Conservation (phyloP, 2,329 filamentous ascomycete genomes). For the Aspergillus intermedius region DNA sequence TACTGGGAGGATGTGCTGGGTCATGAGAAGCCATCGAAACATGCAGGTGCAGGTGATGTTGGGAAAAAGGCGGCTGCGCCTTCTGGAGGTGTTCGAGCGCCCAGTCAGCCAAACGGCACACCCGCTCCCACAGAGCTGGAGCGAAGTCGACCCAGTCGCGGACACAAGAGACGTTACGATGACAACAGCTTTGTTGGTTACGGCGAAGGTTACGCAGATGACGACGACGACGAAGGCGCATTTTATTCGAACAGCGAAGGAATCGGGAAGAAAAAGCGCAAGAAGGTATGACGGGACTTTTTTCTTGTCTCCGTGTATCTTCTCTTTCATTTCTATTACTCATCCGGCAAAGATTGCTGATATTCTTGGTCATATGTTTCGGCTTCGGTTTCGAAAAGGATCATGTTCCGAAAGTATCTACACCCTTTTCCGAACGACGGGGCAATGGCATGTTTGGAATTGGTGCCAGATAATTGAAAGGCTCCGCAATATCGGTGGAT, state of each 20-base stretch:
- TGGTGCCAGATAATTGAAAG: slow-evolving; percentile 32
- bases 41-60: slow-evolving; percentile 20
- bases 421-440: slow-evolving; percentile 33
- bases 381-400: slow-evolving; percentile 23
- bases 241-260: slow-evolving; percentile 41
- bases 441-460: slow-evolving; percentile 42
- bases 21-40: slow-evolving; percentile 40
- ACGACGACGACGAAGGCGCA: slow-evolving; percentile 40
- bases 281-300: slow-evolving; percentile 35
- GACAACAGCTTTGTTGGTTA: slow-evolving; percentile 48
- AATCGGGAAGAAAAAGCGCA: slow-evolving; percentile 42
- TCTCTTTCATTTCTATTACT: background rate
- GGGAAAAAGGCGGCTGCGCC: slow-evolving; percentile 25
- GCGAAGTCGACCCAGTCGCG: slow-evolving; percentile 37
- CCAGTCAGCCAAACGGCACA: slow-evolving; percentile 23
- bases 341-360: slow-evolving; percentile 5
- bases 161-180: slow-evolving; percentile 46
- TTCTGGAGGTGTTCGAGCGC: slow-evolving; percentile 17
- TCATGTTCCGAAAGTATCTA: slow-evolving; percentile 35
- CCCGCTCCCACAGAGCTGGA: slow-evolving; percentile 27
- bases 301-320: background rate
- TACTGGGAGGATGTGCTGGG: slow-evolving; percentile 46
- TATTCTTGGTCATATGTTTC: slow-evolving; percentile 5
- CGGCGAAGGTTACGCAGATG: slow-evolving; percentile 45
- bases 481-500: slow-evolving; percentile 6